Base-by-base conservation (phyloP, 1,139 yeast genomes). In the Candida sanyaensis region DNA sequence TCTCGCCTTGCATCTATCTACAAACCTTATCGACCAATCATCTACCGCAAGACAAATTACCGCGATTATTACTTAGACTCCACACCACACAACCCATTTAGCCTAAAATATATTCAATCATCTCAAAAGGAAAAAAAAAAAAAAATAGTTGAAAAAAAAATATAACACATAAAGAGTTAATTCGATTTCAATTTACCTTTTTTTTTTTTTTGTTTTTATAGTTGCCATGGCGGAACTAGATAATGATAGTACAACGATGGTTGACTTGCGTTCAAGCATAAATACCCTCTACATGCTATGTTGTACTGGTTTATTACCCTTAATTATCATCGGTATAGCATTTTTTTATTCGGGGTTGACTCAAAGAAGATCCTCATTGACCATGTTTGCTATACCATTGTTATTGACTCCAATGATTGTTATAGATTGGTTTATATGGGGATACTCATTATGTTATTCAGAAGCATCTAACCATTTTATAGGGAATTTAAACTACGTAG, bases 271-370 rank as follows among this genome's bases (percentile, higher is more conserved):
- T n/a, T n/a, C 61, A 10, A 67, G 72, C 30, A 55, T 73, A n/a
- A 66, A 72, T 56, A 61, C 75, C 27, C 57, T 75, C 38, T 75
- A 65, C 53, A 68, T 74, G 74, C 47, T 74, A 37, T 56, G 60
- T 43, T 74, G 79, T 51, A 64, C 75, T 1, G 53, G 65, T 7
- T 51, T 72, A 12, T 57, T 75, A 27, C 68, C 73, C 2, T 52
- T 69, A 42, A 68, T 70, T 9, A 50, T 76, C 0, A 52, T 76
- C 0, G 83, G 83, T 1, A 69, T 78, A 8, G 72, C 79, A 0
- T 61, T 80, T 41, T 82, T 82, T 55, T 82, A 83, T 57, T 75
- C 85, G 0, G 88, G 88, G 0, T 63, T 83, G 43, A 80, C 84
- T 5, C 82, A 81, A 51, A 64, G 85, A 50, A 65, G 82, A 49